Percentiles rank a stretch among this genome's conserved stretches.
These are phyloP conservation scores for Herpetospermum pedunculosum DNA, from an alignment of 306 rosid genomes.

Conservation along the genomic window DNA sequence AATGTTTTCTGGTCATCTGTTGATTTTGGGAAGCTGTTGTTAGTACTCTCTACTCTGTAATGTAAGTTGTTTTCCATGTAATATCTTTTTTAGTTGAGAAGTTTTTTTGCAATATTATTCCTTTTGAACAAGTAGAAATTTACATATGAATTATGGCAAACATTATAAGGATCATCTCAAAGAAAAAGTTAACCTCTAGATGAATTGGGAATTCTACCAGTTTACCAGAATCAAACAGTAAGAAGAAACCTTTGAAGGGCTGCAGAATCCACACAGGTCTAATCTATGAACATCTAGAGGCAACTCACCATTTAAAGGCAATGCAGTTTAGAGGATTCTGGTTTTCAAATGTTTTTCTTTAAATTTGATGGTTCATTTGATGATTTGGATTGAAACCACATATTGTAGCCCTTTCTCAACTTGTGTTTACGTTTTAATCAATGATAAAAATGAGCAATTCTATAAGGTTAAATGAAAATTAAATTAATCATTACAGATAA, in stretches of 20 bases:
- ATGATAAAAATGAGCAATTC: no score
- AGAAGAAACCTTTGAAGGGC: no score
- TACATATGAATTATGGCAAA: not conserved
- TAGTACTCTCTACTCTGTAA: not conserved
- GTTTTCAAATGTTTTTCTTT: not conserved
- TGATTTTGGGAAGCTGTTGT: conserved; percentile 2
- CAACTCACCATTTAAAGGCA: not conserved
- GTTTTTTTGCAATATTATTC: not conserved
- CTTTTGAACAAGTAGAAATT: not conserved
- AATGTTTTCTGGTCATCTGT: not conserved
- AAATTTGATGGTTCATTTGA: not conserved
- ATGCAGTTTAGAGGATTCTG: not conserved
- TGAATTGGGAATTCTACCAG: not conserved
- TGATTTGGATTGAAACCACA: no score
- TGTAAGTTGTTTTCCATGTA: not conserved
- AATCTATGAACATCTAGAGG: no score
- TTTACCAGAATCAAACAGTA: no score
- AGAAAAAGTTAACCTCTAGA: not conserved
- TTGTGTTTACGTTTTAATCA: no score
- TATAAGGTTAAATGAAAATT: no score
- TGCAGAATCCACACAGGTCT: no score
- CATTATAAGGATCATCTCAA: not conserved
- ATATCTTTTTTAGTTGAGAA: not conserved
- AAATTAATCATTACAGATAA: no score
- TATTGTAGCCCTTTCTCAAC: no score